These are phyloP conservation scores for Verticillium zaregamsianum DNA, from an alignment of 2,329 filamentous ascomycete genomes.

Conservation along the genomic window DNA sequence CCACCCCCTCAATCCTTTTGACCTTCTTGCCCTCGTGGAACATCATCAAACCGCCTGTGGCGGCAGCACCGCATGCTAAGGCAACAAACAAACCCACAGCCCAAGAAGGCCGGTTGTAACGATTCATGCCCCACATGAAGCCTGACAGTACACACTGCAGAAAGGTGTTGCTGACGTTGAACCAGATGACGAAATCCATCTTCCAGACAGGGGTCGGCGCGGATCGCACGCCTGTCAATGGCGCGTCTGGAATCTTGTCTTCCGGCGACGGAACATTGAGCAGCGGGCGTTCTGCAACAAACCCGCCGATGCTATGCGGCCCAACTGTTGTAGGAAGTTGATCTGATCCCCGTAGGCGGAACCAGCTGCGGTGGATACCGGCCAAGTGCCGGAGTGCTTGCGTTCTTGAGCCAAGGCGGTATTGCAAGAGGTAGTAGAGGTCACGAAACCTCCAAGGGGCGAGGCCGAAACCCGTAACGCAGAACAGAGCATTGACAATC, in stretches of 20 bases:
- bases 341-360: conserved; percentile 65
- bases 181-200: conserved; percentile 74
- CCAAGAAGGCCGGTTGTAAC: conserved; percentile 73
- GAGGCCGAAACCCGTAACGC: conserved; percentile 79
- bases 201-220: conserved; percentile 68
- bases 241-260: conserved; percentile 58
- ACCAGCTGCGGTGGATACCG: conserved; percentile 72
- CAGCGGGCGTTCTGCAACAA: conserved; percentile 30
- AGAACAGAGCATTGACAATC: conserved; percentile 80
- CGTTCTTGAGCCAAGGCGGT: conserved; percentile 48
- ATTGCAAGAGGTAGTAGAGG: conserved; percentile 67
- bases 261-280: conserved; percentile 59
- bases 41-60: conserved; percentile 63
- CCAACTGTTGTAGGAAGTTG: conserved; percentile 49
- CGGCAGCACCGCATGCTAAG: conserved; percentile 66
- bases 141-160: conserved; percentile 69
- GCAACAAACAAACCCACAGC: conserved; percentile 75
- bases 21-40: conserved; percentile 68
- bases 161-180: conserved; percentile 74
- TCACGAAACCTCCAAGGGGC: conserved; percentile 83
- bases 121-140: conserved; percentile 80
- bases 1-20: conserved; percentile 68
- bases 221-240: conserved; percentile 68
- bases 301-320: conserved; percentile 44
- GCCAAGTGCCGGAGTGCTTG: conserved; percentile 64